These are phyloP conservation scores for Santalum album DNA, from an alignment of 164 flowering plant genomes.

Conservation along the genomic window DNA sequence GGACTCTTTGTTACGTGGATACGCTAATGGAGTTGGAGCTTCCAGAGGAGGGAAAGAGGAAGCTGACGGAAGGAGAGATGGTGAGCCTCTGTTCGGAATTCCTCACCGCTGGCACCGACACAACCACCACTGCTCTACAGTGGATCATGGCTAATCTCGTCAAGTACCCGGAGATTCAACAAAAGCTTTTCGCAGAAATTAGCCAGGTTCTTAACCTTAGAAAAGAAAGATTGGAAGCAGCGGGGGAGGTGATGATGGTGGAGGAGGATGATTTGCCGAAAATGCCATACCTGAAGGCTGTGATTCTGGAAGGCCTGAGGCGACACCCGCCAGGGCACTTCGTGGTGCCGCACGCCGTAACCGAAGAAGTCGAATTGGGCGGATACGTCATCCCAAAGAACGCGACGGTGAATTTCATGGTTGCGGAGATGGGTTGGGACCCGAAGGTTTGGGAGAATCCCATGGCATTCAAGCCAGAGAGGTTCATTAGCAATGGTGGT, in stretches of 20 bases:
- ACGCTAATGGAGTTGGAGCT: neutral
- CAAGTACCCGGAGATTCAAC: conserved; percentile 22
- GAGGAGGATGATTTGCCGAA: neutral
- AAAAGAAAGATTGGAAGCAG: neutral
- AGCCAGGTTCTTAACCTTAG: neutral
- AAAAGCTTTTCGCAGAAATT: conserved; percentile 20
- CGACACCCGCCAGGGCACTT: conserved; percentile 1
- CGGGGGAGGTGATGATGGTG: conserved; percentile 7
- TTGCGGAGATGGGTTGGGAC: conserved; percentile 2
- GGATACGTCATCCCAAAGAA: neutral
- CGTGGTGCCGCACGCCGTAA: neutral
- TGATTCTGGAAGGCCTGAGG: neutral
- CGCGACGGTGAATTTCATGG: neutral
- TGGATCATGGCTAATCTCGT: conserved; percentile 42
- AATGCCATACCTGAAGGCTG: neutral
- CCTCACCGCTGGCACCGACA: conserved; percentile 36
- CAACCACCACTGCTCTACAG: conserved; percentile 34
- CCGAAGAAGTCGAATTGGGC: neutral
- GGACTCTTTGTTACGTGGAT: neutral
- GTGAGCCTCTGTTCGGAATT: conserved; percentile 8
- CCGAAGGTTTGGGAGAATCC: conserved; percentile 1
- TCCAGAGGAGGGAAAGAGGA: neutral
- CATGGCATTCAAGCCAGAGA: neutral
- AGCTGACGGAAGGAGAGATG: neutral
- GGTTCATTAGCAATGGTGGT: neutral